These are phyloP conservation scores for Sporothrix pallida DNA, from an alignment of 2,329 filamentous ascomycete genomes.

Conservation along the genomic window DNA sequence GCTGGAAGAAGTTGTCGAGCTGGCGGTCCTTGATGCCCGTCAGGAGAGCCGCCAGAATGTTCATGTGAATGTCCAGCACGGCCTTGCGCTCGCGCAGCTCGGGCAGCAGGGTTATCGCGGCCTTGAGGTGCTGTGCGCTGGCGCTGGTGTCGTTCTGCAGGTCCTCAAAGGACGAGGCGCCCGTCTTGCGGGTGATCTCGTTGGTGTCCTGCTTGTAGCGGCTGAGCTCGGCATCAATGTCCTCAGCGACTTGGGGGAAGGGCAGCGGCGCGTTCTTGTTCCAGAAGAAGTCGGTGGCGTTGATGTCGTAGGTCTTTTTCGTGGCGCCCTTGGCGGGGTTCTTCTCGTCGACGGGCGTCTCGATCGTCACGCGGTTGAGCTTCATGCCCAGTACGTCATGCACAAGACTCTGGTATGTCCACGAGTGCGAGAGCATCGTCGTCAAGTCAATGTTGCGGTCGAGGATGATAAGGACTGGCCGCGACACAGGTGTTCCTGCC, in stretches of 20 bases:
- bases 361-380: slow-evolving; percentile 87
- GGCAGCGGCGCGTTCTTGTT: slow-evolving; percentile 86
- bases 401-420: slow-evolving; percentile 81
- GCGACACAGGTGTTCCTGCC: slow-evolving; percentile 70
- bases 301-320: slow-evolving; percentile 90
- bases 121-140: slow-evolving; percentile 92
- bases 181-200: slow-evolving; percentile 93
- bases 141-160: slow-evolving; percentile 86
- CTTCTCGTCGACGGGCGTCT: slow-evolving; percentile 78
- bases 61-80: slow-evolving; percentile 99
- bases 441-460: slow-evolving; percentile 95
- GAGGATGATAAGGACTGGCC: slow-evolving; percentile 90
- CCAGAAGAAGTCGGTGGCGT: slow-evolving; percentile 95
- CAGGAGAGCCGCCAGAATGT: slow-evolving; percentile 79
- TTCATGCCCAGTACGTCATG: slow-evolving; percentile 64
- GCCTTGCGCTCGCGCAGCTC: slow-evolving; percentile 91
- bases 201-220: slow-evolving; percentile 95
- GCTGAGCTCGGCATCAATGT: slow-evolving; percentile 87
- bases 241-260: slow-evolving; percentile 94
- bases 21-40: slow-evolving; percentile 91
- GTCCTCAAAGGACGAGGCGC: slow-evolving; percentile 89
- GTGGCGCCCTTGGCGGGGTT: slow-evolving; percentile 75
- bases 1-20: slow-evolving; percentile 92
- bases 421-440: slow-evolving; percentile 97
- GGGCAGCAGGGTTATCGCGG: slow-evolving; percentile 89